These are phyloP conservation scores for Aureoboletus auriporus DNA, from an alignment of 768 basidiomycete genomes.

Conservation along the genomic window DNA sequence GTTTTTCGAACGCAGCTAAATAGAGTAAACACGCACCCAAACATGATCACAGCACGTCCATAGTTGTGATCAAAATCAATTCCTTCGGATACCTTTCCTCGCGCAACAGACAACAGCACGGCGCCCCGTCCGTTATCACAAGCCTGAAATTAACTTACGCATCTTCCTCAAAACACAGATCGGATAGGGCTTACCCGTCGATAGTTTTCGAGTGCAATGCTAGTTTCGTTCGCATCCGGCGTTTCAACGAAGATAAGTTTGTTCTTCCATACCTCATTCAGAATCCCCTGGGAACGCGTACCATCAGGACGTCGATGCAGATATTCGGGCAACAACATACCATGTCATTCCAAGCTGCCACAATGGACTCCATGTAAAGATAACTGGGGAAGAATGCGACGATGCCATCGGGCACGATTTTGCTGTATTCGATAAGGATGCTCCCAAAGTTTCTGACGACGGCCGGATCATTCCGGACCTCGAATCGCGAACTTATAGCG, in stretches of 20 bases:
- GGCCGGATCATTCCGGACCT: slow-evolving; percentile 98
- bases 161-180: not conserved
- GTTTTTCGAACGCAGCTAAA: not conserved
- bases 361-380: slow-evolving; percentile 99
- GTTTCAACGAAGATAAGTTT: slow-evolving; percentile 99
- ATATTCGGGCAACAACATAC: slow-evolving; percentile 47
- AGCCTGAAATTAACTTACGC: slow-evolving; percentile 48
- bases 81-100: slow-evolving; percentile 99
- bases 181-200: slow-evolving; percentile 60
- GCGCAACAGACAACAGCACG: slow-evolving; percentile 92
- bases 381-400: slow-evolving; percentile 99
- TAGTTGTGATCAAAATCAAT: slow-evolving; percentile 99
- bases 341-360: slow-evolving; percentile 99
- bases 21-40: slow-evolving; percentile 60
- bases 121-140: slow-evolving; percentile 99
- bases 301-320: not conserved
- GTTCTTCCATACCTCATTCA: slow-evolving; percentile 99
- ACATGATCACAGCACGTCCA: slow-evolving; percentile 98
- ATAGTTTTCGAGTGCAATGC: slow-evolving; percentile 96
- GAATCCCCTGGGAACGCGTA: slow-evolving; percentile 66
- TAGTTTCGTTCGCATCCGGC: slow-evolving; percentile 97
- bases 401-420: slow-evolving; percentile 96
- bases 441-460: slow-evolving; percentile 99
- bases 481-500: slow-evolving; percentile 96
- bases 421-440: slow-evolving; percentile 96